Conservation (phyloP, 179 eudicot genomes). For the Silene noctiflora region DNA sequence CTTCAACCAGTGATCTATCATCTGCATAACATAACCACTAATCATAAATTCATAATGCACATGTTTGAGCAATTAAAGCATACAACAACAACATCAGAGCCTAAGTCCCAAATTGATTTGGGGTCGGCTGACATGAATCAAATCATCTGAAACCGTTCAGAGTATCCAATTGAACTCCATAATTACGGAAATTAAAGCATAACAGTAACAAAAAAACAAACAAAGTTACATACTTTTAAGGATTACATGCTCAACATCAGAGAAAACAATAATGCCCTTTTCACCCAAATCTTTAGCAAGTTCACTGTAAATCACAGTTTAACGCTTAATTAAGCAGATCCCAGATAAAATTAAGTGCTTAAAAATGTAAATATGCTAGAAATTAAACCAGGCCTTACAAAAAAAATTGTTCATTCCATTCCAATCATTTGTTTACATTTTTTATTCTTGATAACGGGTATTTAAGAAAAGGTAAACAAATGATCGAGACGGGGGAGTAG, state of each 20-base stretch:
- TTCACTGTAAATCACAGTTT: conserved; percentile 49
- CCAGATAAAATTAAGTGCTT: background rate
- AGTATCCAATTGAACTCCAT: background rate
- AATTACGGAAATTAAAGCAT: background rate
- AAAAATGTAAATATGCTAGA: background rate
- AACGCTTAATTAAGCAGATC: conserved; percentile 4
- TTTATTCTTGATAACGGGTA: too few relatives aligned
- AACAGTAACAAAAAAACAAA: background rate
- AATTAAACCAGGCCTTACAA: background rate
- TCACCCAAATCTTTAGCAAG: conserved; percentile 82
- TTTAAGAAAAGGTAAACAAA: background rate
- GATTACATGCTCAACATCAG: conserved; percentile 80
- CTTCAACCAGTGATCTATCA: conserved; percentile 77
- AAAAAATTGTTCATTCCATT: too few relatives aligned
- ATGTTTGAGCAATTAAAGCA: too few relatives aligned
- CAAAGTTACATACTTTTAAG: conserved; percentile 50
- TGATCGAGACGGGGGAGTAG: background rate
- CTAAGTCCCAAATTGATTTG: too few relatives aligned
- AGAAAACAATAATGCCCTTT: conserved; percentile 64
- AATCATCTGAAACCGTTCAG: background rate
- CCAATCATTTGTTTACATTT: background rate
- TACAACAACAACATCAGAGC: too few relatives aligned
- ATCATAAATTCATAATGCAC: too few relatives aligned
- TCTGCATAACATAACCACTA: conserved; percentile 37
- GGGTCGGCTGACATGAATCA: too few relatives aligned